Base-by-base conservation (phyloP, 345 rosid species). In the Physaria fendleri region DNA sequence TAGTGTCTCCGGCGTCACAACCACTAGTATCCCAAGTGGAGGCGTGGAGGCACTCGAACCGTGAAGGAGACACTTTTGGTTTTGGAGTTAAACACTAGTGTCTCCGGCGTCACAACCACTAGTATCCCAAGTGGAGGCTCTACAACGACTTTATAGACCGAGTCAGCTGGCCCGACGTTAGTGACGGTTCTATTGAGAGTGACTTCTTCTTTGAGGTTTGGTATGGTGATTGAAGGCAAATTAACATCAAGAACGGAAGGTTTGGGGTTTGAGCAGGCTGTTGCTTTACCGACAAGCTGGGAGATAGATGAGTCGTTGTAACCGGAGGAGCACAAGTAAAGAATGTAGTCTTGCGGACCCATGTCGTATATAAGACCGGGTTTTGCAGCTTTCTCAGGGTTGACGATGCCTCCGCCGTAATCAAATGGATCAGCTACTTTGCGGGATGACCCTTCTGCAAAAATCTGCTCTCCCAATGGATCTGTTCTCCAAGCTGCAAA, bases 331-430 rank as follows among this genome's bases (percentile, higher is more conserved):
- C 85, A 85, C 1, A 80, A 67, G 64, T 76, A 75, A 6, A 69
- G 78, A 10, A 89, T 47, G 53, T 86, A 84, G 29, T 81, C 85
- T 11, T 68, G 20, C 2, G 73, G 46, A 7, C 68, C 59, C 35
- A 84, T 74, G 40, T 85, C 90, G 51, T 84, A 82, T 3, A 89
- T 43, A 5, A 89, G 71, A 25, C 92, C 90, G 0, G 88, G 87
- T 7, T 77, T 71, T 39, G 68, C 60, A 14, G 90, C 92, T 25
- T 52, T 68, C 4, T 77, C 71, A 9, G 92, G 81, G 58, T 79
- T 77, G 10, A 82, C 80, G 12, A 82, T 79, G 6, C 88, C 92
- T 12, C 85, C 77, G 18, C 97, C 97, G 12, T 37, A 70, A 39
- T 79, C 80, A n/a, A 82, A 82, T 15, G 80, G 38, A 50, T 81